These are phyloP conservation scores for Achlya hypogyna DNA, from an alignment of 352 stramenopile species.

Conservation along the genomic window DNA sequence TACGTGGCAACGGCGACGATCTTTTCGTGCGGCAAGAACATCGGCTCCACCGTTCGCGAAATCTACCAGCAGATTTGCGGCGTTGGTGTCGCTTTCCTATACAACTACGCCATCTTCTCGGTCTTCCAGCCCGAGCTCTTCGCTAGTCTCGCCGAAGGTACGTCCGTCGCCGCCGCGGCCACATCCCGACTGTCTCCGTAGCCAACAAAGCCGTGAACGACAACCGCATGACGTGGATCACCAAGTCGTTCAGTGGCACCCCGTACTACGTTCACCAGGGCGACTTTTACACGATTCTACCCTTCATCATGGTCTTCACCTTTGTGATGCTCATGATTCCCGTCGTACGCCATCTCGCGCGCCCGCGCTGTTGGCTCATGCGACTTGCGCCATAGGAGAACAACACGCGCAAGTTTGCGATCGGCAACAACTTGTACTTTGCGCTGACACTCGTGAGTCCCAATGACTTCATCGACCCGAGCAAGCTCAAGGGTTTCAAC, in stretches of 20 bases:
- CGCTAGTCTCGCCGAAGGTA: slow-evolving; percentile 3
- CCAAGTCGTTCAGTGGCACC: slow-evolving; percentile 43
- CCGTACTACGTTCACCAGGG: slow-evolving; percentile 59
- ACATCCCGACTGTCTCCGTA: background rate
- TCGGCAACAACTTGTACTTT: slow-evolving; percentile 81
- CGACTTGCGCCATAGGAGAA: no score
- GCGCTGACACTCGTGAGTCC: slow-evolving; percentile 53
- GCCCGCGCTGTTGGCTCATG: background rate
- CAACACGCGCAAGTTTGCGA: slow-evolving; percentile 75
- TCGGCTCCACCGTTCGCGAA: slow-evolving; percentile 51
- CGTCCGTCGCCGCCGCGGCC: background rate
- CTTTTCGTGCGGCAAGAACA: slow-evolving; percentile 61
- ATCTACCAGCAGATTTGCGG: slow-evolving; percentile 74
- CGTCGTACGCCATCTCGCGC: slow-evolving; percentile 23
- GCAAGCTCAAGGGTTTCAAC: slow-evolving; percentile 36
- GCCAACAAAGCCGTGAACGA: slow-evolving; percentile 24
- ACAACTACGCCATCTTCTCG: slow-evolving; percentile 67
- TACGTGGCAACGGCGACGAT: slow-evolving; percentile 71
- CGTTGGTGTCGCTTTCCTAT: slow-evolving; percentile 69
- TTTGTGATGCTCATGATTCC: slow-evolving; percentile 49
- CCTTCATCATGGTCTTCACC: slow-evolving; percentile 71
- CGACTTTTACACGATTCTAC: slow-evolving; percentile 66
- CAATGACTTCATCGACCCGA: slow-evolving; percentile 37
- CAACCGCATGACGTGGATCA: slow-evolving; percentile 40
- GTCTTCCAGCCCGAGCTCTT: slow-evolving; percentile 26